Base-by-base conservation (phyloP, 108 stramenopile genomes). In the Conticribra weissflogii region DNA sequence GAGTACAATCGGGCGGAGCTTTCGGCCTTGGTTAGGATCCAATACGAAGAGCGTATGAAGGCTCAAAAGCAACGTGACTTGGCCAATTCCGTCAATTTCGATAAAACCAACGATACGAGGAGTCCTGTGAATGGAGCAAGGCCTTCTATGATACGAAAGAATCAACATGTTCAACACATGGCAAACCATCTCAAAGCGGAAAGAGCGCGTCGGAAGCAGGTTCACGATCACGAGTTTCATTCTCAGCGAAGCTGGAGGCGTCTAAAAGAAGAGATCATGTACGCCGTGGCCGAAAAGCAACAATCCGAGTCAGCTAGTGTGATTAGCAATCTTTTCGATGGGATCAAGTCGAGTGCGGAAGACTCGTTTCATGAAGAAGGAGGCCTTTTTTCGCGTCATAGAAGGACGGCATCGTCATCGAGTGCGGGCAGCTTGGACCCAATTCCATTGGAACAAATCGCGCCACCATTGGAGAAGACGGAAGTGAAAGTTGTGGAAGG, bases 11-110 rank as follows among this genome's bases (percentile, higher is more conserved):
- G 90, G 21, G 83, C 85, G 0, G 89, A 95, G 52, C 58, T 92
- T 17, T 83, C 86, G 3, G 91, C 94, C 8, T 59, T 95, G 41
- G 81, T 88, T 27, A 68, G 85, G 21, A 90, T 95, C 54, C 94
- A 95, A 57, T 87, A 85, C 59, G 91, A 95, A 79, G 87, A 88
- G 63, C 79, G 88, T 41, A 59, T 87, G 63, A 67, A 74, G 16
- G 67, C 73, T n/a, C 67, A 68, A 25, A 59, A 31, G 57, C 73
- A 74, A 44, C 52, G 50, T 34, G 67, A 74, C 8, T 24, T 60
- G 67, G 67, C 66, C 23, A 48, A 59, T 49, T 27, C 30, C 16
- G 25, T 58, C 5, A n/a, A 22, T 52, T 21, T 62, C 0, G 24
- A 62, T 3, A 30, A 23, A 23, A 52, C 36, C 24, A 44, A 60